Conservation (phyloP, 257 asterid species). For the Solanum megistacrolobum region DNA sequence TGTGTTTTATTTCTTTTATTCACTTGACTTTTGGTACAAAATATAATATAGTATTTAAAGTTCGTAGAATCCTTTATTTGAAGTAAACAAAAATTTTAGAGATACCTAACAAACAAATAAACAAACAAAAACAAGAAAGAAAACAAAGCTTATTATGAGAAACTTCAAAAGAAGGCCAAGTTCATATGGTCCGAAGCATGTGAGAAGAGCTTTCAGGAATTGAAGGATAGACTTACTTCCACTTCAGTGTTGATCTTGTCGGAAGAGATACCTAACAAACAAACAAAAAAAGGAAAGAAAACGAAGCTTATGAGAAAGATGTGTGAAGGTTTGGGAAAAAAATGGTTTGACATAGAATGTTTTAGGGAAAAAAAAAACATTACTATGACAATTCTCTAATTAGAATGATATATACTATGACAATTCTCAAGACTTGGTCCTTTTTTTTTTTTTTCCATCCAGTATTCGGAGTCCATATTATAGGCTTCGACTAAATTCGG, state of each 20-base stretch:
- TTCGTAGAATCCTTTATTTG: not conserved
- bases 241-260: too few species aligned
- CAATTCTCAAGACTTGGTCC: not conserved
- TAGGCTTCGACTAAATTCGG: too few species aligned
- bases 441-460: too few species aligned
- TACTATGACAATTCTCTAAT: not conserved
- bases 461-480: too few species aligned
- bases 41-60: not conserved
- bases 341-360: not conserved
- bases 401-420: not conserved
- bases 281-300: not conserved
- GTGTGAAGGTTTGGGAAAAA: not conserved
- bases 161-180: too few species aligned
- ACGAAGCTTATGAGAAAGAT: not conserved
- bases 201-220: too few species aligned
- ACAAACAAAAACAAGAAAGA: too few species aligned
- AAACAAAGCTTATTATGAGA: not conserved
- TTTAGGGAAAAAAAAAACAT: not conserved
- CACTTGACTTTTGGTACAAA: not conserved
- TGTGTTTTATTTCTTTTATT: not conserved
- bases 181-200: too few species aligned
- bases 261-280: too few species aligned
- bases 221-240: too few species aligned
- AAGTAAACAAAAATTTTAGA: not conserved
- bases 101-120: not conserved